phyloP scores from a whole-genome alignment of 495 filamentous ascomycete genomes.

The Aspergillus asperescens region DNA sequence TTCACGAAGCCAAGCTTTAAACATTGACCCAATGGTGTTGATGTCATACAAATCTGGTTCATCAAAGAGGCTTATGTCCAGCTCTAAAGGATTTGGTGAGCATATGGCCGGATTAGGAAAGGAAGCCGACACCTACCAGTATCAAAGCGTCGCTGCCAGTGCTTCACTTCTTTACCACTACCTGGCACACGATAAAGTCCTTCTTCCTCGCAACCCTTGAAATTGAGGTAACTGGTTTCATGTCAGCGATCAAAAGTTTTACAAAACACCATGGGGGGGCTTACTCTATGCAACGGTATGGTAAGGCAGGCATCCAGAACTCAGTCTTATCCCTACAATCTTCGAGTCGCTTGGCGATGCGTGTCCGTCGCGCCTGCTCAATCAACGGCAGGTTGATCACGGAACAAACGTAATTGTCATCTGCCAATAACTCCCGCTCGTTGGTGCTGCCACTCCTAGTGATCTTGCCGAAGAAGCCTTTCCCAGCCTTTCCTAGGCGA shows the following conservation, averaged over 20 bases:
- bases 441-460: conserved; percentile 64
- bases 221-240: conserved; percentile 67
- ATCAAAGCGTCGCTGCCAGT: conserved; percentile 84
- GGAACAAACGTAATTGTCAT: conserved; percentile 70
- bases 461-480: conserved; percentile 72
- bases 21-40: conserved; percentile 86
- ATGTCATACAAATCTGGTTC: conserved; percentile 83
- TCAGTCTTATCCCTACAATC: conserved; percentile 87
- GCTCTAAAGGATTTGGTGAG: conserved; percentile 45
- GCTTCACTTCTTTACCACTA: conserved; percentile 74
- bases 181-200: conserved; percentile 85
- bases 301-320: conserved; percentile 94
- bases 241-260: conserved; percentile 12
- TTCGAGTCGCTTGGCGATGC: conserved; percentile 80
- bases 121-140: conserved; percentile 46
- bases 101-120: neutral
- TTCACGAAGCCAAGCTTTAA: conserved; percentile 90
- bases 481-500: conserved; percentile 65
- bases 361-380: conserved; percentile 76
- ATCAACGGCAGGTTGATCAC: conserved; percentile 76
- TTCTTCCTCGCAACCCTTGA: conserved; percentile 83
- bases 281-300: conserved; percentile 83
- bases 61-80: conserved; percentile 80
- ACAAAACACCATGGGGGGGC: conserved; percentile 16
- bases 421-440: conserved; percentile 61